Conservation (phyloP, 192 early-diverging fungal species). For the Backusella luteola region DNA sequence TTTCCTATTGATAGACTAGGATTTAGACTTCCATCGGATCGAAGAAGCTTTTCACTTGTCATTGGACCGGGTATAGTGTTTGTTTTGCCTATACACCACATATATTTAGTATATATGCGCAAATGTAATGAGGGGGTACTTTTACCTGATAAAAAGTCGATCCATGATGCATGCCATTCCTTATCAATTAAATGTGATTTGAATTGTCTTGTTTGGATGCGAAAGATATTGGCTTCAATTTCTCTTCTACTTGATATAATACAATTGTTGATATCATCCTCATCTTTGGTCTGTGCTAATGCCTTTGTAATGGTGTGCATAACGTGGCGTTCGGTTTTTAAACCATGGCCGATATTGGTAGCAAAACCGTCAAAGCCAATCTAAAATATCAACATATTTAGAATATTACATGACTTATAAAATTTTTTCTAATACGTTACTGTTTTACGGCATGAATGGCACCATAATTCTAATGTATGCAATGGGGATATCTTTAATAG, state of each 20-base stretch:
- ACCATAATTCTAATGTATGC: background rate
- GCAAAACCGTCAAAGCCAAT: background rate
- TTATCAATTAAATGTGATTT: slow-evolving; percentile 6
- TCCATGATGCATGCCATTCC: background rate
- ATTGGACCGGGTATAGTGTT: background rate
- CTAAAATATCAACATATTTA: background rate
- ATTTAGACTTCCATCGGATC: background rate
- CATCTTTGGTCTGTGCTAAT: background rate
- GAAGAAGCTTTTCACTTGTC: background rate
- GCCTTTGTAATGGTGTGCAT: background rate
- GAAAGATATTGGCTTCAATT: background rate
- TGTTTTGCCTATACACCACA: background rate
- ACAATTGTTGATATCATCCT: background rate
- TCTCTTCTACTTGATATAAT: slow-evolving; percentile 2
- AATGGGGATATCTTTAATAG: background rate
- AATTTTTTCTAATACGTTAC: background rate
- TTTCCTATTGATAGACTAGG: background rate
- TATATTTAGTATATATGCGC: background rate
- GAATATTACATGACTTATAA: background rate
- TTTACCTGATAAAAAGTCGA: background rate
- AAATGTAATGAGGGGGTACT: too few species aligned
- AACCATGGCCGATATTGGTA: background rate
- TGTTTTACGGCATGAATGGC: background rate
- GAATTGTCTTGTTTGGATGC: background rate
- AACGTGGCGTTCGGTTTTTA: background rate